Evolutionary conservation across 2,329 filamentous ascomycete species (phyloP), one percentile per base, ranked within the genome.

Genomic region (Hawksworthiomyces lignivorus): DNA sequence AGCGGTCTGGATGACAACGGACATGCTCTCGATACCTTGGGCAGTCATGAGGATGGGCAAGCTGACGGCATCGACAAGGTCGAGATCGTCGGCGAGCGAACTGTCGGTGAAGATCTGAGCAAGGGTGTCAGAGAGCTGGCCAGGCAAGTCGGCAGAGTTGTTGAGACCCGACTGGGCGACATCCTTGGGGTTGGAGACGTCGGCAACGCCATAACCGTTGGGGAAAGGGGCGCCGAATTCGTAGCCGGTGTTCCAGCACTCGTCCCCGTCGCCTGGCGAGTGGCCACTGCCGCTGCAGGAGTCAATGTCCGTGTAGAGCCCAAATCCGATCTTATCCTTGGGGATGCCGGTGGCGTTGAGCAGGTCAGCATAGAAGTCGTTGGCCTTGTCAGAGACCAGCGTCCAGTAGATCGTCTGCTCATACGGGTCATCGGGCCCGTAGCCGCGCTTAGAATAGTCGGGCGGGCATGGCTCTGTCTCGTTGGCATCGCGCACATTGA

Each of bases 171-270:
- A 22, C 9, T 41, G 15, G 9, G 48, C 41, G 4, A 47, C 14
- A 21, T 50, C 48, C 46, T 54, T 54, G 34, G 53, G 53, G 45
- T 54, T 49, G 33, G 37, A 22, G 9, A 55, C 41, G 29, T 47
- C 47, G 32, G 36, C 44, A n/a, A n/a, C n/a, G n/a, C n/a, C n/a
- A n/a, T n/a, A n/a, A n/a, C n/a, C n/a, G 26, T 36, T 36, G 15
- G 45, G 31, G 9, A 4, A 7, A 18, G 51, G 52, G 33, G 49
- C 50, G 36, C 43, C 43, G 38, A 48, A 49, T 22, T 50, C 48
- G n/a, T 32, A 49, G 27, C 45, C 20, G 24, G 36, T 29, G 12
- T 42, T 26, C 10, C 33, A 18, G 35, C 45, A 39, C 2, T 43
- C 17, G 18, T 48, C 32, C n/a, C n/a, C n/a, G n/a, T n/a, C n/a